phyloP scores from a whole-genome alignment of 106 monocot species.

The Vanilla planifolia region DNA sequence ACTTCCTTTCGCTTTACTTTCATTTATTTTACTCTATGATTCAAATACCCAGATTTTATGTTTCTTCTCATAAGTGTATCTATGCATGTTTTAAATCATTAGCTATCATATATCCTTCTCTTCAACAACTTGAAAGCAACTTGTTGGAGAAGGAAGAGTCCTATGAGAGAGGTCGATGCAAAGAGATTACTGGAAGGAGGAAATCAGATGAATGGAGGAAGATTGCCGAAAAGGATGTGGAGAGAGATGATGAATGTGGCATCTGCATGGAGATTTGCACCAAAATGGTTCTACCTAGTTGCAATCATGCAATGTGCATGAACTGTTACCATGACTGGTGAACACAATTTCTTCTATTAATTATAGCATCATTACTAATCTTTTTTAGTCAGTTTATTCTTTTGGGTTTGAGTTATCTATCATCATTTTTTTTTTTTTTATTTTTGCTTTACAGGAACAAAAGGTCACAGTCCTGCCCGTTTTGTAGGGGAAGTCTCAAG shows the following conservation, averaged over 20 bases:
- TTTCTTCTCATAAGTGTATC: background rate
- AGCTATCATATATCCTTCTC: conserved; percentile 82
- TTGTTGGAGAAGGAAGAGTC: conserved; percentile 35
- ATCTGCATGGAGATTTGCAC: conserved; percentile 84
- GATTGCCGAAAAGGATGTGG: conserved; percentile 37
- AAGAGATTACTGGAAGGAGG: conserved; percentile 31
- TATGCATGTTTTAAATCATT: conserved; percentile 3
- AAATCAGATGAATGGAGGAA: conserved; percentile 38
- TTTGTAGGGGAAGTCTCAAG: conserved; percentile 83
- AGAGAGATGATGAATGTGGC: conserved; percentile 77
- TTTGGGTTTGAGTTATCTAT: background rate
- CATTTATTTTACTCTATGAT: background rate
- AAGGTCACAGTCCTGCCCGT: conserved; percentile 76
- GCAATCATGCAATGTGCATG: conserved; percentile 96
- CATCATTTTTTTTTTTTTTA: no score
- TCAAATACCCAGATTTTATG: background rate
- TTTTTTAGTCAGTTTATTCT: background rate
- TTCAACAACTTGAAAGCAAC: conserved; percentile 65
- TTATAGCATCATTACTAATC: background rate
- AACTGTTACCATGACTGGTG: conserved; percentile 95
- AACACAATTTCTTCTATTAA: background rate
- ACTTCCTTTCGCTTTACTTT: no score
- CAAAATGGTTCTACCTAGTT: conserved; percentile 83
- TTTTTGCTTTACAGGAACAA: conserved; percentile 68
- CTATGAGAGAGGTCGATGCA: conserved; percentile 16